These are phyloP conservation scores for Didymella pinodella DNA, from an alignment of 2,329 filamentous ascomycete genomes.

Conservation along the genomic window DNA sequence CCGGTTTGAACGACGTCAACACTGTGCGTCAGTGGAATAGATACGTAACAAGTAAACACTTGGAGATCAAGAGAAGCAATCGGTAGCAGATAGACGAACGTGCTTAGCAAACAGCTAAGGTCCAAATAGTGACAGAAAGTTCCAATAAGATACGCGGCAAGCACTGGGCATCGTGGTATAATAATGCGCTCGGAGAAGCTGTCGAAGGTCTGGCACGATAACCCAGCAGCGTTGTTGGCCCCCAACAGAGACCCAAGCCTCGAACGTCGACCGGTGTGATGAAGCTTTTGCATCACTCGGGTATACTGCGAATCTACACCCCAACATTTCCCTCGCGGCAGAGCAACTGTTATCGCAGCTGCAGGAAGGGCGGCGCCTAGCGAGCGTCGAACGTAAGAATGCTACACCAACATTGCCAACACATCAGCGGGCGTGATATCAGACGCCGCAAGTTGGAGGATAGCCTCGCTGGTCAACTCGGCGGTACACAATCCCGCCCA, in stretches of 20 bases:
- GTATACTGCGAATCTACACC: too few relatives aligned
- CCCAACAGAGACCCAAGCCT: neutral
- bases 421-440: neutral
- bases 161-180: neutral
- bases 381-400: neutral
- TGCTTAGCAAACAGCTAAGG: neutral
- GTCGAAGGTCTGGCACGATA: neutral
- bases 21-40: neutral
- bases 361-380: neutral
- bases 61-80: too few relatives aligned
- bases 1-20: neutral
- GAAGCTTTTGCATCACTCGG: too few relatives aligned
- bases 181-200: neutral
- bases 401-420: neutral
- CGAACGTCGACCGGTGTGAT: neutral
- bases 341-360: neutral
- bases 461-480: neutral
- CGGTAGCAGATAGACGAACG: neutral
- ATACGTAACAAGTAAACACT: too few relatives aligned
- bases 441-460: neutral
- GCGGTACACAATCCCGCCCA: neutral
- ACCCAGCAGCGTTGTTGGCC: neutral
- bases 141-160: neutral
- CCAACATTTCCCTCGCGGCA: neutral
- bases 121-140: neutral